Conservation (phyloP, 2,329 filamentous ascomycete species). For the Chaetomium strumarium region DNA sequence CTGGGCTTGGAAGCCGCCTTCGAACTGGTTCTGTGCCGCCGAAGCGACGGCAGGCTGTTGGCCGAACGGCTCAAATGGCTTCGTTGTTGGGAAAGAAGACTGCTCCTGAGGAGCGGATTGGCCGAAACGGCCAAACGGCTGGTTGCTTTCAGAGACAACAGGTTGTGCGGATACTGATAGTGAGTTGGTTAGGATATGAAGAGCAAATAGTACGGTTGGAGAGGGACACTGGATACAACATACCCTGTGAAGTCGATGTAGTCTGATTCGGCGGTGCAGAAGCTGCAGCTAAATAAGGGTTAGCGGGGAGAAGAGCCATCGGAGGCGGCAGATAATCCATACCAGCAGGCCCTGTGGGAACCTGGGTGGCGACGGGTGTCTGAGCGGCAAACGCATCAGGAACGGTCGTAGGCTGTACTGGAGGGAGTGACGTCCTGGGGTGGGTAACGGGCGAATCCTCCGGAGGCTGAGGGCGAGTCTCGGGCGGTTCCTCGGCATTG, state of each 20-base stretch:
- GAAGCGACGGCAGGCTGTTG: slow-evolving; percentile 58
- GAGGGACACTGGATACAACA: slow-evolving; percentile 23
- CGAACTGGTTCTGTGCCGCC: slow-evolving; percentile 50
- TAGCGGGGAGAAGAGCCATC: slow-evolving; percentile 12
- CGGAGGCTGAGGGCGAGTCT: slow-evolving; percentile 88
- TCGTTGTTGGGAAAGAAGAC: slow-evolving; percentile 55
- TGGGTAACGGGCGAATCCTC: slow-evolving; percentile 85
- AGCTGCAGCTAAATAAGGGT: slow-evolving; percentile 26
- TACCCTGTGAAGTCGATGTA: slow-evolving; percentile 34
- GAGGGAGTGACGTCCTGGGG: slow-evolving; percentile 81
- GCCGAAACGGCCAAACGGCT: slow-evolving; percentile 65
- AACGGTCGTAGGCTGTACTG: slow-evolving; percentile 52
- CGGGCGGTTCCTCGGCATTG: slow-evolving; percentile 79
- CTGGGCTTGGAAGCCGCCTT: slow-evolving; percentile 50
- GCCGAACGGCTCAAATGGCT: slow-evolving; percentile 81
- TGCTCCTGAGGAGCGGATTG: slow-evolving; percentile 57
- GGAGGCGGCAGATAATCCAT: slow-evolving; percentile 18
- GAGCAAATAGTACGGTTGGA: slow-evolving; percentile 25
- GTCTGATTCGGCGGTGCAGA: slow-evolving; percentile 28
- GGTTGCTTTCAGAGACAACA: slow-evolving; percentile 48
- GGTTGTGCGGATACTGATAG: slow-evolving; percentile 46
- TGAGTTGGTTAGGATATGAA: slow-evolving; percentile 30
- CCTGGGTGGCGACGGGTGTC: slow-evolving; percentile 46
- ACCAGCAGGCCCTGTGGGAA: slow-evolving; percentile 37
- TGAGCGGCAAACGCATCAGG: slow-evolving; percentile 51